Base-by-base conservation (phyloP, 78 protist species). In the Emiliania huxleyi region DNA sequence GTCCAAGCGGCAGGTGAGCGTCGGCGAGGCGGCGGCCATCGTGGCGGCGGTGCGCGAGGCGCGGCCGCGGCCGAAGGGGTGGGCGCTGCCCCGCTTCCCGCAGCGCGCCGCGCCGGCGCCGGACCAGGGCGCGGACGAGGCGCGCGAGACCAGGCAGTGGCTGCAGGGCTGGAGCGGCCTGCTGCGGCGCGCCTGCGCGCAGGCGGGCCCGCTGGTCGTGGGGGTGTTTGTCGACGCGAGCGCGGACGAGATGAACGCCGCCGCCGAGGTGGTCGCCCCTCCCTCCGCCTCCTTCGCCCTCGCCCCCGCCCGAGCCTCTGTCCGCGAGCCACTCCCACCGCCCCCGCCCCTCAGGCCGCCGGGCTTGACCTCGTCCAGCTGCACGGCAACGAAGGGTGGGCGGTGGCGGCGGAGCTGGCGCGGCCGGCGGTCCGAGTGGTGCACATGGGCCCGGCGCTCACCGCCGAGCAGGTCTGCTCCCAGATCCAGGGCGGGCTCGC, bases 221-320 rank as follows among this genome's bases (percentile, higher is more conserved):
- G 96, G 95, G 8, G 95, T 95, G 21, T 95, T 95, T 21, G 91
- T 73, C 37, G 35, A 95, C 55, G 52, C 89, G 55, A 1, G 29
- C 15, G 15, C 12, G 37, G 75, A 48, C n/a, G 91, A 89, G 83
- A 69, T 89, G 49, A 69, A 89, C 40, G 43, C 29, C 62, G 43
- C n/a, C 6, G 83, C 81, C 0, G 92, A 44, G 42, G 69, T 0
- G 55, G 83, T 42, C 37, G 84, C n/a, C n/a, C n/a, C n/a, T n/a
- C n/a, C n/a, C n/a, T n/a, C n/a, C n/a, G n/a, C n/a, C n/a, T n/a
- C n/a, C n/a, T n/a, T n/a, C n/a, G n/a, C n/a, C n/a, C n/a, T n/a
- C n/a, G n/a, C n/a, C n/a, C n/a, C n/a, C n/a, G n/a, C n/a, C n/a
- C n/a, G n/a, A n/a, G n/a, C n/a, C n/a, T n/a, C n/a, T n/a, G n/a